These are phyloP conservation scores for Blumeriella jaapii DNA, from an alignment of 2,329 filamentous ascomycete species.

Conservation along the genomic window DNA sequence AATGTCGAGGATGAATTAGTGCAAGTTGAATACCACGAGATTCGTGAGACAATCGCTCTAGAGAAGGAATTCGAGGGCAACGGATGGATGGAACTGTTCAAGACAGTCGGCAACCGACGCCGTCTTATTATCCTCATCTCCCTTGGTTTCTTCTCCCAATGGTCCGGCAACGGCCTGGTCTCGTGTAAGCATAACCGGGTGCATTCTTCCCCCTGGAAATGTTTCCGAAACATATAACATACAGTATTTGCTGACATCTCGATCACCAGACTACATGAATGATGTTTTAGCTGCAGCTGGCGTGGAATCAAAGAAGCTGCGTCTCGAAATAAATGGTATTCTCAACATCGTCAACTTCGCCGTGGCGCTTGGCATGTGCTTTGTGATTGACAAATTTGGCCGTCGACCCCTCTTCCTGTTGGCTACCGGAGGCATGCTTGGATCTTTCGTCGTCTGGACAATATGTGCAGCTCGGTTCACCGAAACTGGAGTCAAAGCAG, in stretches of 20 bases:
- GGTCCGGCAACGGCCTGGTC: slow-evolving; percentile 41
- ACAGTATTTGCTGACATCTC: too few species aligned
- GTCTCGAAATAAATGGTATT: slow-evolving; percentile 20
- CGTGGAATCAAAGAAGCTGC: slow-evolving; percentile 21
- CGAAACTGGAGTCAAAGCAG: slow-evolving; percentile 6
- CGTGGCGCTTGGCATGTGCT: slow-evolving; percentile 19
- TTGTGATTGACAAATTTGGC: slow-evolving; percentile 25
- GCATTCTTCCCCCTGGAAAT: too few species aligned
- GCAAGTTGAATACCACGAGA: slow-evolving; percentile 32
- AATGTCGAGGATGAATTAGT: slow-evolving; percentile 30
- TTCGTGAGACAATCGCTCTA: slow-evolving; percentile 32
- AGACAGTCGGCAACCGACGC: slow-evolving; percentile 42
- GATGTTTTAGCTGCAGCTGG: slow-evolving; percentile 29
- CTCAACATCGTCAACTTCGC: slow-evolving; percentile 23
- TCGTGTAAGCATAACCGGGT: too few species aligned
- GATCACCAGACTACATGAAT: slow-evolving; percentile 29
- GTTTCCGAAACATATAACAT: too few species aligned
- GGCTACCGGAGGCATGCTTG: slow-evolving; percentile 18
- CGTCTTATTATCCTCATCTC: slow-evolving; percentile 41
- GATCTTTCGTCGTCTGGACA: slow-evolving; percentile 17
- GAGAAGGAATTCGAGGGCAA: slow-evolving; percentile 36
- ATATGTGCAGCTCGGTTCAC: slow-evolving; percentile 15
- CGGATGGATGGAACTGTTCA: slow-evolving; percentile 35
- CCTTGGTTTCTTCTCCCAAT: slow-evolving; percentile 45
- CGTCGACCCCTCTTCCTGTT: slow-evolving; percentile 21